These are phyloP conservation scores for Croton laevigatus DNA, from an alignment of 441 rosid genomes.

Conservation along the genomic window DNA sequence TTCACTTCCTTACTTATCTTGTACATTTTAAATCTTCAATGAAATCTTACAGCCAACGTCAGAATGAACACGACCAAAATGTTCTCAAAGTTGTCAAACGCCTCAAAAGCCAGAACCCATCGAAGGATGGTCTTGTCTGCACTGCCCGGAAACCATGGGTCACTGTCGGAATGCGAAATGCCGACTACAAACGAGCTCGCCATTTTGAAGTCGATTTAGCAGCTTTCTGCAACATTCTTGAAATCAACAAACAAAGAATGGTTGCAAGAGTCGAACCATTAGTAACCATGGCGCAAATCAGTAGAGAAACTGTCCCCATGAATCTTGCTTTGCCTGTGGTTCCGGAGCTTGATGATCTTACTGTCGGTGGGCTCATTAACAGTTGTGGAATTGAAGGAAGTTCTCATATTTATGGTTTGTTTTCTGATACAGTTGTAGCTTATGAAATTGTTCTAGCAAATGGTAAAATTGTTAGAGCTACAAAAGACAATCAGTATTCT, in stretches of 20 bases:
- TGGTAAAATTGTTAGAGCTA: slow-evolving; percentile 86
- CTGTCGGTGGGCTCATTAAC: slow-evolving; percentile 98
- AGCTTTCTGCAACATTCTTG: slow-evolving; percentile 71
- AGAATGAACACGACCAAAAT: slow-evolving; percentile 88
- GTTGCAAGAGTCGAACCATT: slow-evolving; percentile 90
- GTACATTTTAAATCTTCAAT: slow-evolving; percentile 84
- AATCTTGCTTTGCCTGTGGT: slow-evolving; percentile 95
- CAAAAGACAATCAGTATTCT: slow-evolving; percentile 85
- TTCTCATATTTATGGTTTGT: slow-evolving; percentile 92
- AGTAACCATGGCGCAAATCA: slow-evolving; percentile 98
- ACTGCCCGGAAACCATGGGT: slow-evolving; percentile 99
- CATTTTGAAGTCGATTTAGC: slow-evolving; percentile 96
- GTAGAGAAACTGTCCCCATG: slow-evolving; percentile 77
- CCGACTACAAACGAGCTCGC: slow-evolving; percentile 92
- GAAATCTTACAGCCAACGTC: slow-evolving; percentile 82
- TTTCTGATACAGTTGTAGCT: slow-evolving; percentile 94
- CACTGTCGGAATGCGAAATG: slow-evolving; percentile 99
- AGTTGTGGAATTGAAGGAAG: slow-evolving; percentile 99
- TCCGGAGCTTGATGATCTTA: slow-evolving; percentile 98
- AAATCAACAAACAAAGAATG: slow-evolving; percentile 84
- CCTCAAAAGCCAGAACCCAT: slow-evolving; percentile 69
- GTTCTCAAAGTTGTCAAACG: slow-evolving; percentile 81
- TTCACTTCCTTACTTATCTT: slow-evolving; percentile 80
- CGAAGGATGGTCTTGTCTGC: slow-evolving; percentile 96
- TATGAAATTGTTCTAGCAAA: slow-evolving; percentile 89